Conservation (phyloP, 257 asterid species). For the Gentiana macrophylla region DNA sequence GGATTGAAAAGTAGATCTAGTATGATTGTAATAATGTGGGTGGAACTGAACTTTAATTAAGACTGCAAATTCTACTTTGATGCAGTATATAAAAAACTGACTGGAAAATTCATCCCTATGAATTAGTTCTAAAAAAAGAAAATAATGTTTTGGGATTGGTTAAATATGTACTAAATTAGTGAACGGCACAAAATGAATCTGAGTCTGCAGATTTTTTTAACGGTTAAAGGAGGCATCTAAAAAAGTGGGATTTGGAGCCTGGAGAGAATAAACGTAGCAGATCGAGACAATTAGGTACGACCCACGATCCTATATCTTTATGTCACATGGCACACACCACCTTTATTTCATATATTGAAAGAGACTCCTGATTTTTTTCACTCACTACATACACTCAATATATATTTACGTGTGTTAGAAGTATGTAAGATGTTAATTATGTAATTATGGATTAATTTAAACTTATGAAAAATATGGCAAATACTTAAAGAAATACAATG, state of each 20-base stretch:
- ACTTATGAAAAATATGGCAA: no score
- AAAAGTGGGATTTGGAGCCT: conserved; percentile 7
- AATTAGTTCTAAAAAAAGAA: not conserved
- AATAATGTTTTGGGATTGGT: not conserved
- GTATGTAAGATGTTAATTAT: no score
- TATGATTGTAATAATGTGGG: no score
- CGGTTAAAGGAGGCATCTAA: conserved; percentile 1
- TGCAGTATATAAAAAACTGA: not conserved
- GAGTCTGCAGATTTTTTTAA: conserved; percentile 9
- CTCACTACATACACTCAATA: no score
- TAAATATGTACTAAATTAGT: not conserved
- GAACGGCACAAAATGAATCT: not conserved
- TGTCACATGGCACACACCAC: conserved; percentile 19
- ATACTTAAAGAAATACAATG: no score
- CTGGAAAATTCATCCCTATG: not conserved
- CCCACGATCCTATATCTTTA: conserved; percentile 4
- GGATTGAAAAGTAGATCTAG: no score
- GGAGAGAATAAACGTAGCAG: not conserved
- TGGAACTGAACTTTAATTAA: not conserved
- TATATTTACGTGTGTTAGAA: no score
- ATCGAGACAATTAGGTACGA: conserved; percentile 8
- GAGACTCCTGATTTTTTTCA: no score
- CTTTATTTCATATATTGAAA: conserved; percentile 1
- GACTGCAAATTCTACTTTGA: not conserved
- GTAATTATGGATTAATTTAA: no score